Evolutionary conservation across 345 rosid genomes (phyloP), one percentile per base, ranked within the genome.

Genomic region (Adansonia digitata): DNA sequence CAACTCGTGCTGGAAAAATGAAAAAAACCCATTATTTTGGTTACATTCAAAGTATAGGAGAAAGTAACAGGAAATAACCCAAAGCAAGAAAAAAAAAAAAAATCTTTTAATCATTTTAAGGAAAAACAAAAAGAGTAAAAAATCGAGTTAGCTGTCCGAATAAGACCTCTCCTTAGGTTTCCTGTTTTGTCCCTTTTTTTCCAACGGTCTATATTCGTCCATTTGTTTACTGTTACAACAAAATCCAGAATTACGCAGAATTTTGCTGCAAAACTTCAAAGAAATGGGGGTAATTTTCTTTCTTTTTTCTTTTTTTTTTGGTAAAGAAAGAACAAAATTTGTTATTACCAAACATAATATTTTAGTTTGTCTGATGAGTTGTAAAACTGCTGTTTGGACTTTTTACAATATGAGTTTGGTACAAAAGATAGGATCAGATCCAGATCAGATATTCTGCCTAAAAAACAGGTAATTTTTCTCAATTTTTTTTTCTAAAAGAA

Each of bases 161-260:
- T 55, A 3, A 9, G 60, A 55, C 60, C 29, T 55, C 14, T 24
- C 22, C 12, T 10, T 13, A 55, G 5, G 29, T 55, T 24, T 55
- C 26, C 60, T 24, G 9, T 12, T 22, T 26, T 55, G 22, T 49
- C 20, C 1, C 55, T 15, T 20, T 8, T 15, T 49, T 18, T 49
- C 17, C 2, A 24, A 55, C 31, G 31, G 60, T 55, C 22, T 31
- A 10, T 9, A 24, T 55, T 22, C 29, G 22, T 22, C 29, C 59
- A 8, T 18, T 13, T 7, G 18, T 31, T 29, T 22, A 43, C 18
- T 11, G 18, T 7, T 69, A 29, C 52, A 17, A 13, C 9, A 22
- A 31, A 73, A 57, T 60, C 81, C 60, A 20, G 74, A 77, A 77
- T 35, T 45, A 0, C 39, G 75, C 59, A 27, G 75, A 48, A 18